Conservation (phyloP, 306 rosid genomes). For the Ochetophila trinervis region DNA sequence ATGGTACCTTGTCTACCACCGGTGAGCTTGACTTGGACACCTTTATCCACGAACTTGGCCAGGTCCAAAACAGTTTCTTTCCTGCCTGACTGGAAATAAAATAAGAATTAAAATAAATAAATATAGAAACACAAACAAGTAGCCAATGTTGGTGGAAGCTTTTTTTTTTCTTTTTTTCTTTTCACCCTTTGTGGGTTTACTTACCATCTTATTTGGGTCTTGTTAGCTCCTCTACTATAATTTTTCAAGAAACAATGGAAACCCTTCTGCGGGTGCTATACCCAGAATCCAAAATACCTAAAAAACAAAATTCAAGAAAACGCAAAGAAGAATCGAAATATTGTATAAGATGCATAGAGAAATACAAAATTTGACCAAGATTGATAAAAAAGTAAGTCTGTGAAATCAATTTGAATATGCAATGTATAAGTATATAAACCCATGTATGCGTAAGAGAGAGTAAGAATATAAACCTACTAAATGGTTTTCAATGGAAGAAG, state of each 20-base stretch:
- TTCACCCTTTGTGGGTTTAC: neutral
- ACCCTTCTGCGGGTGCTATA: neutral
- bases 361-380: no score
- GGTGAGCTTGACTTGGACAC: slow-evolving; percentile 90
- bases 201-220: slow-evolving; percentile 29
- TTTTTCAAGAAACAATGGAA: neutral
- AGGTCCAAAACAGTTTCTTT: slow-evolving; percentile 83
- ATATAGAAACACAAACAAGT: neutral
- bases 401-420: no score
- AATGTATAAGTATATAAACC: no score
- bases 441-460: no score
- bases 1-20: slow-evolving; percentile 78
- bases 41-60: slow-evolving; percentile 89
- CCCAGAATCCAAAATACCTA: slow-evolving; percentile 22
- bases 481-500: no score
- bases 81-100: slow-evolving; percentile 54
- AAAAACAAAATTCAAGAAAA: neutral
- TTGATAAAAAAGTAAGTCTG: no score
- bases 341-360: no score
- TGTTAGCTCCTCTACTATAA: slow-evolving; percentile 13
- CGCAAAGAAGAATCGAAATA: no score
- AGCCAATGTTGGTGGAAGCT: neutral
- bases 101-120: neutral
- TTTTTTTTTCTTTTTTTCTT: neutral
- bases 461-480: no score